Evolutionary conservation across 768 basidiomycete species (phyloP), one percentile per base, ranked within the genome.

Genomic region (Wakefieldia striispora): DNA sequence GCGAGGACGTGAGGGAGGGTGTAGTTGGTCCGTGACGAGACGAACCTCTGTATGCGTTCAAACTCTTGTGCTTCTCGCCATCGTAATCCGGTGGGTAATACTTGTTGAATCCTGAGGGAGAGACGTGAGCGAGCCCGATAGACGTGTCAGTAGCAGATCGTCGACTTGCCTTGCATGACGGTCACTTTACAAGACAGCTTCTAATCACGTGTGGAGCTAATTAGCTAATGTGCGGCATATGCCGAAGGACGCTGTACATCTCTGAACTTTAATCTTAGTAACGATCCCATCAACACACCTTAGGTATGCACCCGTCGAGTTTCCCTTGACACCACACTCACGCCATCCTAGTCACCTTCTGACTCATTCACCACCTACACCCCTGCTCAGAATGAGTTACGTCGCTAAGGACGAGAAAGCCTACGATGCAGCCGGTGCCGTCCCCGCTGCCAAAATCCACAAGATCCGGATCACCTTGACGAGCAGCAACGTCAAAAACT

Each of bases 401-500:
- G 92, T 92, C 91, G 90, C 91, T 80, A 93, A 93, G 84, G 89
- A 87, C 72, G 92, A 94, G 73, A 94, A 97, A 73, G 94, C 97
- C 71, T 94, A 93, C 79, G 97, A 97, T 61, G 93, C 91, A 53
- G 86, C 89, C 41, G 91, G 91, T 64, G 87, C 88, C 57, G 83
- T 93, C 54, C 86, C 89, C 65, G 76, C 82, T 58, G 88, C 91
- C 69, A 95, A 97, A 75, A 83, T 92, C 71, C 95, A 98, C 84
- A 97, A 97, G 83, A 98, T 98, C 72, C 80, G 97, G 57, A 99
- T 99, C 79, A 98, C 97, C 58, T 80, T 99, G 71, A 98, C 97
- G 58, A 92, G 90, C 76, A 88, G 90, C 77, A 97, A 97, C 72
- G 91, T 98, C 75, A 86, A 82, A 80, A 95, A 94, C 81, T 77